These are phyloP conservation scores for Dactylellina leptospora DNA, from an alignment of 2,329 filamentous ascomycete genomes.

Conservation along the genomic window DNA sequence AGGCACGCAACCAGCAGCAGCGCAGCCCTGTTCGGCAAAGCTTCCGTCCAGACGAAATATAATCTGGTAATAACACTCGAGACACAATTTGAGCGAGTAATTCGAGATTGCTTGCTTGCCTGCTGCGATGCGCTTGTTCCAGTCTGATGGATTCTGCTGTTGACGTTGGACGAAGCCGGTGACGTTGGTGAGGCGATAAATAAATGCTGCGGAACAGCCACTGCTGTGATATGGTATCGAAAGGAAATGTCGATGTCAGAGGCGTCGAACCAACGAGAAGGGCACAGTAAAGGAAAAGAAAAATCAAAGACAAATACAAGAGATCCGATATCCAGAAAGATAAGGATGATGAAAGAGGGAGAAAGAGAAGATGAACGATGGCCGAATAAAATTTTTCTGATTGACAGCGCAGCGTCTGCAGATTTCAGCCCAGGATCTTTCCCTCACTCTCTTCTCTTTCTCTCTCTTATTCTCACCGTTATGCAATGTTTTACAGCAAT, in stretches of 20 bases:
- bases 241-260: neutral
- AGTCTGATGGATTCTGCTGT: slow-evolving; percentile 21
- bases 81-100: too few species aligned
- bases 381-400: slow-evolving; percentile 40
- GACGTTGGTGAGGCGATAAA: slow-evolving; percentile 31
- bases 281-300: neutral
- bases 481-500: slow-evolving; percentile 48
- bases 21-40: slow-evolving; percentile 38
- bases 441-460: neutral
- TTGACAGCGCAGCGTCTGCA: slow-evolving; percentile 53
- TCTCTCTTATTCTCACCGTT: slow-evolving; percentile 13
- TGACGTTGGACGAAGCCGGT: slow-evolving; percentile 6
- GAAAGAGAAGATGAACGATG: neutral
- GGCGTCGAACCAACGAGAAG: slow-evolving; percentile 12
- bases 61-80: too few species aligned
- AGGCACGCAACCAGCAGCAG: neutral
- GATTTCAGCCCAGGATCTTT: slow-evolving; percentile 46
- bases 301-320: neutral
- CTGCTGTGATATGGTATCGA: neutral
- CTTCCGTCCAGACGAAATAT: slow-evolving; percentile 26
- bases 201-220: slow-evolving; percentile 22
- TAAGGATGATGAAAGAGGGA: slow-evolving; percentile 18
- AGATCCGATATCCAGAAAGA: slow-evolving; percentile 18
- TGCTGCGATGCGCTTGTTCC: slow-evolving; percentile 33
- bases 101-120: slow-evolving; percentile 26